Evolutionary conservation across 2,329 filamentous ascomycete species (phyloP), one percentile per base, ranked within the genome.

Genomic region (Colletotrichum eleusines): DNA sequence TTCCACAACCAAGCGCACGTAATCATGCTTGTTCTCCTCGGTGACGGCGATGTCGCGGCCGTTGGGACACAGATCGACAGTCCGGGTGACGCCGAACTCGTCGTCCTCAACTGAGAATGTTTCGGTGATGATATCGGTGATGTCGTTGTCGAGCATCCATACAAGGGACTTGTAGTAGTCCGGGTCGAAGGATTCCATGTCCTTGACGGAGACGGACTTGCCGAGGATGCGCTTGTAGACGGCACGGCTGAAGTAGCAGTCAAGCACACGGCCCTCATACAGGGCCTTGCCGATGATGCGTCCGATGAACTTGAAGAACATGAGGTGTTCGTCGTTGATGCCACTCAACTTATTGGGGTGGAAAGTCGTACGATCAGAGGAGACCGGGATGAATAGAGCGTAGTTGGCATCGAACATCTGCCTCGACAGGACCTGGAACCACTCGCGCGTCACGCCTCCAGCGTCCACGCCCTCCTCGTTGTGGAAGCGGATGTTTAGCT

Each of bases 331-430:
- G 42, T 93, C 91, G 79, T 99, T 99, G 87, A 98, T 91, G 54
- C 91, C 91, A 81, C 95, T 98, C 73, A 97, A 88, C 78, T 94
- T 94, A 82, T 98, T 99, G 20, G 97, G 96, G 81, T 99, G 96
- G 91, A 99, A 99, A 0, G 96, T 99, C 0, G 97, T 99, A 65
- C 95, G 92, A 79, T 99, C 96, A 33, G 96, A 97, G 31, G 96
- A 97, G 33, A 99, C 97, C 1, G 96, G 96, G 61, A 93, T 96
- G 84, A 98, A 99, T 48, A 99, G 86, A 60, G 94, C 96, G 79
- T 98, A 99, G 82, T 98, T 96, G 59, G 96, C 93, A 80, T 99
- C 96, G 83, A 99, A 99, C 96, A 99, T 99, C 78, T 98, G 96
- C 72, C 96, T 90, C 38, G 97, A 92, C 74, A 99, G 92, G 62